Evolutionary conservation across 345 rosid genomes (phyloP).

Genomic region (Lagerstroemia speciosa): DNA sequence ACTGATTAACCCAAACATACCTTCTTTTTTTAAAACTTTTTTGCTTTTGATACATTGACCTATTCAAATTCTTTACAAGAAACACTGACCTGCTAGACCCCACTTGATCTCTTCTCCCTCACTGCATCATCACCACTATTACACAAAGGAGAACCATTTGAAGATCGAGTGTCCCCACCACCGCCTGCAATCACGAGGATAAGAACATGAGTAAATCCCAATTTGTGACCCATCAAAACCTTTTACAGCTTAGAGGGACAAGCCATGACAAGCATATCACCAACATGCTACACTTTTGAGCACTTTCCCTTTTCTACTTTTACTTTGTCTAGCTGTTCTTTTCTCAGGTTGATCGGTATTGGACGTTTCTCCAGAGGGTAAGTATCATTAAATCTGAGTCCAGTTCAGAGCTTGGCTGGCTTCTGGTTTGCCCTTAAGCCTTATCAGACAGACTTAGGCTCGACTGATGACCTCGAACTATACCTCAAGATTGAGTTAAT

Average conservation of each 20-base stretch:
- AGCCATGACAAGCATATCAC: not conserved
- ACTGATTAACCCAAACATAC: not conserved
- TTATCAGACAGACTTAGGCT: too few species aligned
- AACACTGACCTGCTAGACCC: not conserved
- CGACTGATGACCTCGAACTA: too few species aligned
- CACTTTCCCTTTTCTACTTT: not conserved
- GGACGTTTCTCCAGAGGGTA: too few species aligned
- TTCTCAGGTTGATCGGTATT: not conserved
- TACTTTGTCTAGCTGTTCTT: not conserved
- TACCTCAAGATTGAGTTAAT: too few species aligned
- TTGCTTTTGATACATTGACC: not conserved
- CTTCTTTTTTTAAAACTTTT: not conserved
- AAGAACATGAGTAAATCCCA: not conserved
- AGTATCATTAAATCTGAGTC: too few species aligned
- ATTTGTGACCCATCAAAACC: slow-evolving; percentile 2
- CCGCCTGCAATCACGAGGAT: slow-evolving; percentile 25
- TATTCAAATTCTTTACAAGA: slow-evolving; percentile 11
- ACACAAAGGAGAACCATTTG: slow-evolving; percentile 18
- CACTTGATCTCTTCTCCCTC: not conserved
- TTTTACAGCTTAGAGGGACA: not conserved
- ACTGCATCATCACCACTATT: slow-evolving; percentile 18
- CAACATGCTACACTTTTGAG: not conserved
- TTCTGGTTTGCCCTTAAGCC: too few species aligned
- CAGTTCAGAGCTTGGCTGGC: too few species aligned
- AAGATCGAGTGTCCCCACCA: slow-evolving; percentile 25